phyloP scores from a whole-genome alignment of 257 asterid species.

The Solanum megistacrolobum region DNA sequence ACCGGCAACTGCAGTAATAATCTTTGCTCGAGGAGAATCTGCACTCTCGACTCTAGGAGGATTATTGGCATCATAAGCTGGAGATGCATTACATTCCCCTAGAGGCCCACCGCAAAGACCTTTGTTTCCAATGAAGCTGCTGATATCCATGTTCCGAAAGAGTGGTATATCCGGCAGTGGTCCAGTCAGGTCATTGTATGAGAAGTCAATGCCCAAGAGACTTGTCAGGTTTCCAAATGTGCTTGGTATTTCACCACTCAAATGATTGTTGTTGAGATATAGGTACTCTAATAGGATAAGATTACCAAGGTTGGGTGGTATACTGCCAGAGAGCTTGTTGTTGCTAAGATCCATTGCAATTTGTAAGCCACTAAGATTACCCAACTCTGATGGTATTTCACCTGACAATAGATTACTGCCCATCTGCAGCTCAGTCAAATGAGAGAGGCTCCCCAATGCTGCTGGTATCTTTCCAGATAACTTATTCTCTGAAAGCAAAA shows the following conservation, averaged over 20 bases:
- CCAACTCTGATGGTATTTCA: conserved; percentile 67
- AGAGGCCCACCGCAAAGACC: conserved; percentile 88
- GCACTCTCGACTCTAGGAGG: conserved; percentile 4
- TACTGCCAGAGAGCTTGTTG: conserved; percentile 60
- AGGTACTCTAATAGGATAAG: conserved; percentile 68
- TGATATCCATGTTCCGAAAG: conserved; percentile 59
- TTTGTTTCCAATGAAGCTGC: conserved; percentile 68
- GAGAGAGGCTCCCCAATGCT: conserved; percentile 72
- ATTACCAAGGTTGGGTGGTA: conserved; percentile 77
- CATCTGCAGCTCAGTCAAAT: conserved; percentile 81
- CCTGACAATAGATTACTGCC: conserved; percentile 74
- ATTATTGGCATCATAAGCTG: conserved; percentile 12
- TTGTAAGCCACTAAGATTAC: conserved; percentile 62
- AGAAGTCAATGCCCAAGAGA: conserved; percentile 80
- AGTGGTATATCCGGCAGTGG: conserved; percentile 60
- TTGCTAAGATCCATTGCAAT: conserved; percentile 76
- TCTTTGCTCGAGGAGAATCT: conserved; percentile 40
- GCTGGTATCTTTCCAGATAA: conserved; percentile 64
- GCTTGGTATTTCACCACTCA: conserved; percentile 78
- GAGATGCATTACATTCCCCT: conserved; percentile 38
- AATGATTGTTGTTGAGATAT: conserved; percentile 55
- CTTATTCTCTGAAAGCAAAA: conserved; percentile 59
- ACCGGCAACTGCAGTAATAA: conserved; percentile 51
- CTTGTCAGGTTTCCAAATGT: conserved; percentile 67
- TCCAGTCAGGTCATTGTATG: conserved; percentile 64